A percentile compares a stretch with the other conserved stretches of the same genome.
These are phyloP conservation scores for Chrysoporthe austroafricana DNA, from an alignment of 2,329 filamentous ascomycete genomes.

Conservation along the genomic window DNA sequence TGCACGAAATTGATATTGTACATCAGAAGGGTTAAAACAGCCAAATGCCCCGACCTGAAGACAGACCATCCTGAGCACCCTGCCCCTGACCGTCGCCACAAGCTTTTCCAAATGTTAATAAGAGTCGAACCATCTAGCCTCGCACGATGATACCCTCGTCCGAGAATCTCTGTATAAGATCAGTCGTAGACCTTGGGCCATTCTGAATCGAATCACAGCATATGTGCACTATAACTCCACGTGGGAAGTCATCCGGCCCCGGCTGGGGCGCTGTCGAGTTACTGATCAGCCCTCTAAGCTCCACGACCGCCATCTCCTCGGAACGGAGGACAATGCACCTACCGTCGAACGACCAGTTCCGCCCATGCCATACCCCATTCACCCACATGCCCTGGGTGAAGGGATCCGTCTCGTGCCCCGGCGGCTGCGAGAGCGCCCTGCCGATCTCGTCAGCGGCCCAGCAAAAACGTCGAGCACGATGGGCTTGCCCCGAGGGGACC, in stretches of 20 bases:
- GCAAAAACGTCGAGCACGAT: not conserved
- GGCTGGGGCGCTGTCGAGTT: not conserved
- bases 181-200: not conserved
- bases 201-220: constrained; percentile 6
- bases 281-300: not conserved
- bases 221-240: not conserved
- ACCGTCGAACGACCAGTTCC: constrained; percentile 5
- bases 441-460: not conserved
- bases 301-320: not conserved
- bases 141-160: not conserved
- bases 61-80: not conserved
- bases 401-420: not conserved
- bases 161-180: not conserved
- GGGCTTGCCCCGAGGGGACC: no score
- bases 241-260: not conserved
- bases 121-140: not conserved
- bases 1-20: not conserved
- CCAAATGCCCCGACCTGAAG: not conserved
- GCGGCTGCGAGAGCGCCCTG: constrained; percentile 3
- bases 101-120: no score
- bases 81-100: not conserved
- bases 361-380: constrained; percentile 5
- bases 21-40: not conserved
- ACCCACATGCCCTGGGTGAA: not conserved
- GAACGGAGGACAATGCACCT: not conserved